Evolutionary conservation across 257 asterid genomes (phyloP).

Genomic region (Gentiana straminea): DNA sequence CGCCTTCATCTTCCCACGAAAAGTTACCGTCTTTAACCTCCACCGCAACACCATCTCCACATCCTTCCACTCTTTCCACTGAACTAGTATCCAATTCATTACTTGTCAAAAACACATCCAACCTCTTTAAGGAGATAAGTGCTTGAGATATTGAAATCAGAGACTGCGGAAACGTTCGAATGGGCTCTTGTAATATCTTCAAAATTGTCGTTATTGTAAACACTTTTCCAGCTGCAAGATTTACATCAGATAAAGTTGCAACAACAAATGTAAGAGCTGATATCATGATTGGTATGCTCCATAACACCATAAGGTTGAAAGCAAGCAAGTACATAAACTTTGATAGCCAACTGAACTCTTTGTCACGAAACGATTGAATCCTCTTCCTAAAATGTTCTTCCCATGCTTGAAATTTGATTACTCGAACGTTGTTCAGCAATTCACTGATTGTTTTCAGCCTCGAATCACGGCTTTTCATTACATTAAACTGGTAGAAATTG

Average conservation of each 20-base stretch:
- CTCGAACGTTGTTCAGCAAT: constrained; percentile 49
- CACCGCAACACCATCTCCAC: constrained; percentile 25
- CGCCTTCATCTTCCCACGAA: constrained; percentile 59
- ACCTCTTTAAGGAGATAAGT: constrained; percentile 42
- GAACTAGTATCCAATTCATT: constrained; percentile 29
- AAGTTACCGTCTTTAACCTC: constrained; percentile 44
- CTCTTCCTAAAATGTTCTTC: constrained; percentile 48
- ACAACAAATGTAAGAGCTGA: constrained; percentile 37
- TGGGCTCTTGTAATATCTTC: constrained; percentile 59
- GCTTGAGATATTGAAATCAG: constrained; percentile 49
- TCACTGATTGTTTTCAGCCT: constrained; percentile 63
- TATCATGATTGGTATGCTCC: constrained; percentile 39
- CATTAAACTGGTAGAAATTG: constrained; percentile 33
- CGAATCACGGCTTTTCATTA: constrained; percentile 44
- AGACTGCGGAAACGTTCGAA: constrained; percentile 52
- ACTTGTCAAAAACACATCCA: constrained; percentile 44
- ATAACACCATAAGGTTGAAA: constrained; percentile 27
- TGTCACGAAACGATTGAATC: constrained; percentile 29
- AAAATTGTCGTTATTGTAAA: constrained; percentile 54
- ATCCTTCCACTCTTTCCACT: constrained; percentile 38
- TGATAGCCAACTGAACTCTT: constrained; percentile 44
- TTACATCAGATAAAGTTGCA: constrained; percentile 23
- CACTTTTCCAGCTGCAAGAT: constrained; percentile 41
- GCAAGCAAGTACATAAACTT: constrained; percentile 34
- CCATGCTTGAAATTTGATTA: constrained; percentile 77